phyloP scores from a whole-genome alignment of 2,329 filamentous ascomycete species.

The Verticillium alfalfae region DNA sequence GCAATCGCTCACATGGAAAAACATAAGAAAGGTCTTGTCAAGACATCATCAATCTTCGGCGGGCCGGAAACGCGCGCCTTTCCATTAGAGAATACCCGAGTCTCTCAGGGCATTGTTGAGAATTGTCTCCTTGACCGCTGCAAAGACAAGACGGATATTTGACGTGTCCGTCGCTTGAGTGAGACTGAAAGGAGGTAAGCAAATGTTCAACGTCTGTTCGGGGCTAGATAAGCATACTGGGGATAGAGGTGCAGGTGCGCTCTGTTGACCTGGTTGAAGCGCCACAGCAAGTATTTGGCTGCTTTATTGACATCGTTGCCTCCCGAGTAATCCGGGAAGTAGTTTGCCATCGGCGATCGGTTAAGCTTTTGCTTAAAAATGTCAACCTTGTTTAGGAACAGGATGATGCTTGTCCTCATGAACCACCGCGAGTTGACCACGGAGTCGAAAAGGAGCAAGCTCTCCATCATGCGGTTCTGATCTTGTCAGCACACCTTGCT shows the following conservation, averaged over 20 bases:
- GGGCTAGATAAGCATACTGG: slow-evolving; percentile 61
- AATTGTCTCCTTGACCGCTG: slow-evolving; percentile 97
- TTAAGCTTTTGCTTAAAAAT: slow-evolving; percentile 93
- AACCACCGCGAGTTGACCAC: slow-evolving; percentile 99
- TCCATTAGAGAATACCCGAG: slow-evolving; percentile 79
- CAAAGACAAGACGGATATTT: slow-evolving; percentile 96
- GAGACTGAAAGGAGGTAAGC: slow-evolving; percentile 50
- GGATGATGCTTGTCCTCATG: slow-evolving; percentile 96
- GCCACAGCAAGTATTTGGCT: slow-evolving; percentile 95
- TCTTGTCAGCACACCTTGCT: slow-evolving; percentile 10
- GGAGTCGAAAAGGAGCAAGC: slow-evolving; percentile 90
- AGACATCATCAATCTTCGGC: slow-evolving; percentile 5
- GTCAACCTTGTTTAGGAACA: slow-evolving; percentile 99
- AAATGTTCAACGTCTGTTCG: slow-evolving; percentile 2
- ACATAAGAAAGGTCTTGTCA: slow-evolving; percentile 12
- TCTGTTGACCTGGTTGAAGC: slow-evolving; percentile 97
- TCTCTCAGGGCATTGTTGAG: slow-evolving; percentile 97
- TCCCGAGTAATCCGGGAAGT: slow-evolving; percentile 96
- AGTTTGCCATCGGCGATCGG: slow-evolving; percentile 84
- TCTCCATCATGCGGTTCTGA: slow-evolving; percentile 99
- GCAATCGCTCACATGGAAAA: slow-evolving; percentile 10
- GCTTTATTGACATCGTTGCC: slow-evolving; percentile 97
- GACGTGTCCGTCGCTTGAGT: slow-evolving; percentile 99
- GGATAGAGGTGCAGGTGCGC: slow-evolving; percentile 95
- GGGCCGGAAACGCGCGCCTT: background rate